phyloP scores from a whole-genome alignment of 2,329 filamentous ascomycete genomes.

The Pyrenophora seminiperda region DNA sequence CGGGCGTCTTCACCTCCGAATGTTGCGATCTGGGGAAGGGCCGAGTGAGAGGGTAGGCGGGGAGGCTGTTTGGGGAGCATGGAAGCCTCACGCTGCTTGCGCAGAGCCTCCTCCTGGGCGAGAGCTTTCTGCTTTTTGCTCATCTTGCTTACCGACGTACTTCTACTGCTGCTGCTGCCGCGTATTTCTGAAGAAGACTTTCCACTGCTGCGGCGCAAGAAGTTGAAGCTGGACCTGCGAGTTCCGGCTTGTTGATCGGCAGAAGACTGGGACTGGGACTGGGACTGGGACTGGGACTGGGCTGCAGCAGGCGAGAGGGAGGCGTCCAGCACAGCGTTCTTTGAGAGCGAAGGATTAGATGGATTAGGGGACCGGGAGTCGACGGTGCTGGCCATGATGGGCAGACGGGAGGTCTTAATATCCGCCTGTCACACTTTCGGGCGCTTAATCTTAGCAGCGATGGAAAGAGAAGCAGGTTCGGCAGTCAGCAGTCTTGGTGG shows the following conservation, averaged over 20 bases:
- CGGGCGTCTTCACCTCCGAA: constrained; percentile 67
- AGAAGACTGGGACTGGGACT: constrained; percentile 20
- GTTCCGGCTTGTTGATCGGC: constrained; percentile 24
- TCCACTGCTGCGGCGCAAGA: constrained; percentile 45
- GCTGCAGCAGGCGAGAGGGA: constrained; percentile 23
- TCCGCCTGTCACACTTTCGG: constrained; percentile 20
- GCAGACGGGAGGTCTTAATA: constrained; percentile 33
- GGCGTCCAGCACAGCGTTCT: constrained; percentile 38
- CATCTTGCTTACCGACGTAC: constrained; percentile 46
- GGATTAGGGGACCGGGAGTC: constrained; percentile 23
- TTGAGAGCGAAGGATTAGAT: constrained; percentile 15
- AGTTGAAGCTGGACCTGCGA: constrained; percentile 44
- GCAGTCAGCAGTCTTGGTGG: constrained; percentile 17
- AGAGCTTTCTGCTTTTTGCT: constrained; percentile 64
- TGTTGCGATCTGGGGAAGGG: constrained; percentile 58
- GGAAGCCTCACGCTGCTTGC: constrained; percentile 61
- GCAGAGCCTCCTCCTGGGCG: constrained; percentile 58
- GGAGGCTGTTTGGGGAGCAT: constrained; percentile 64
- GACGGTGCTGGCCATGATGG: constrained; percentile 36
- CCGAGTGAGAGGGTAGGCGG: constrained; percentile 57
- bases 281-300: constrained; percentile 21
- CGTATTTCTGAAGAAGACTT: constrained; percentile 29
- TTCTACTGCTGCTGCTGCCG: constrained; percentile 27
- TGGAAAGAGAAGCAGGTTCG: constrained; percentile 27
- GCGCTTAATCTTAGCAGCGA: constrained; percentile 34